Percentiles rank a stretch among this genome's conserved stretches.
Evolutionary conservation across 2,329 filamentous ascomycete species (phyloP).

Genomic region (Sordariomycetes sp.): DNA sequence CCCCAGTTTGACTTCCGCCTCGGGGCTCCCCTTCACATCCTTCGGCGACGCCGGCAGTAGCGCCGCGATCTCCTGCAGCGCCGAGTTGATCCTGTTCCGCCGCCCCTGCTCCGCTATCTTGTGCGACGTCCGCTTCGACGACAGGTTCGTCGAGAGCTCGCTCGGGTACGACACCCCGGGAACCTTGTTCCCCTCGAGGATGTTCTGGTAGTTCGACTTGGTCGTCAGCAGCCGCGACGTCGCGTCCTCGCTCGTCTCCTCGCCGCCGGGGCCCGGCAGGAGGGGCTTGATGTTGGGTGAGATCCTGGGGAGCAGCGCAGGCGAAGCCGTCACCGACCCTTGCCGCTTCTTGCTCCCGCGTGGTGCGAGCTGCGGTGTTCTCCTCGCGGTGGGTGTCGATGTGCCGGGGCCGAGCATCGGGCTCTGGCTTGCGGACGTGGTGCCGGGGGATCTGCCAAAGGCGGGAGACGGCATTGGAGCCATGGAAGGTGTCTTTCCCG

Average conservation of each 20-base stretch:
- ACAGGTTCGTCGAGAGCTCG: conserved; percentile 84
- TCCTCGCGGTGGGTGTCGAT: conserved; percentile 30
- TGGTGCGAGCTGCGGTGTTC: conserved; percentile 44
- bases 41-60: conserved; percentile 57
- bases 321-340: conserved; percentile 68
- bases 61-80: conserved; percentile 80
- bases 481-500: conserved; percentile 39
- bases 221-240: conserved; percentile 71
- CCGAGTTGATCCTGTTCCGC: conserved; percentile 89
- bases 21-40: conserved; percentile 18
- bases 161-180: conserved; percentile 86
- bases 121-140: conserved; percentile 92
- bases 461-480: conserved; percentile 38
- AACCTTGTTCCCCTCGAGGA: conserved; percentile 83
- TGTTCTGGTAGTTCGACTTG: conserved; percentile 97
- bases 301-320: conserved; percentile 77
- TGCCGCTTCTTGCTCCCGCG: conserved; percentile 58
- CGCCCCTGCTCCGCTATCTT: conserved; percentile 97
- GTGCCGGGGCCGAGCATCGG: conserved; percentile 49
- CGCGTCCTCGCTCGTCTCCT: conserved; percentile 44
- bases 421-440: conserved; percentile 51
- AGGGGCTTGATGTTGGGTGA: conserved; percentile 92
- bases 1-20: conserved; percentile 25
- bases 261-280: conserved; percentile 45
- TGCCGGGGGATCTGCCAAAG: conserved; percentile 26